Evolutionary conservation across 768 basidiomycete genomes (phyloP).

Genomic region (Tylopilus felleus): DNA sequence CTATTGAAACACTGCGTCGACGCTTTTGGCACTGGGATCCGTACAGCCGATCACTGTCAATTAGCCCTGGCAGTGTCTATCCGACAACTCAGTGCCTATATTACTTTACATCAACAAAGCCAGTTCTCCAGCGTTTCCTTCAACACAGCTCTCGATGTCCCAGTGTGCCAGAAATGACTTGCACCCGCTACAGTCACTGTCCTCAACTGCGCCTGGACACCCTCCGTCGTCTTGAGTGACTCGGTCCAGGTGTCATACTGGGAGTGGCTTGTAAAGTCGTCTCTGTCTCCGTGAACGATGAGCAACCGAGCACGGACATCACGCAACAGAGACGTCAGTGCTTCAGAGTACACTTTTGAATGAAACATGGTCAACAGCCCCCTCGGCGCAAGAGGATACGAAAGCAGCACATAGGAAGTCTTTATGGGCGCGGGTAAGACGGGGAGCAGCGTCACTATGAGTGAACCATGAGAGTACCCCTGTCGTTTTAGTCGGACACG

Average conservation of each 20-base stretch:
- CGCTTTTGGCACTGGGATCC: conserved; percentile 14
- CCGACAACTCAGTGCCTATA: not conserved
- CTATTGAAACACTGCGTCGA: not conserved
- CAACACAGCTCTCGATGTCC: conserved; percentile 20
- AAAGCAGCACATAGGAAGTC: conserved; percentile 66
- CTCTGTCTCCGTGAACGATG: conserved; percentile 61
- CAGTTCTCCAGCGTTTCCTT: conserved; percentile 21
- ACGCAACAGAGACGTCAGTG: conserved; percentile 48
- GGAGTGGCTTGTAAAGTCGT: conserved; percentile 62
- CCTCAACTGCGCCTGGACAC: conserved; percentile 26
- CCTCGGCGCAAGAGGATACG: conserved; percentile 72
- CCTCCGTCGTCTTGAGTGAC: conserved; percentile 31
- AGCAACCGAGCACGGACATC: conserved; percentile 51
- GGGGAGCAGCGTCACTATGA: conserved; percentile 67
- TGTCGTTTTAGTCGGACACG: conserved; percentile 29
- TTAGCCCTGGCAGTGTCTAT: conserved; percentile 9
- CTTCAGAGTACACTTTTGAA: conserved; percentile 48
- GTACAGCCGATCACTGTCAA: not conserved
- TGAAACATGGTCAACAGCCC: conserved; percentile 68
- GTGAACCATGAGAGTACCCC: conserved; percentile 82
- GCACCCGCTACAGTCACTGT: conserved; percentile 43
- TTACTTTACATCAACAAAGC: conserved; percentile 11
- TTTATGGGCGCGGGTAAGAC: conserved; percentile 45
- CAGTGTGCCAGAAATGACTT: conserved; percentile 66
- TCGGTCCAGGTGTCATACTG: conserved; percentile 57